phyloP scores from a whole-genome alignment of 2,329 filamentous ascomycete genomes.

The Alternaria brassicicola region DNA sequence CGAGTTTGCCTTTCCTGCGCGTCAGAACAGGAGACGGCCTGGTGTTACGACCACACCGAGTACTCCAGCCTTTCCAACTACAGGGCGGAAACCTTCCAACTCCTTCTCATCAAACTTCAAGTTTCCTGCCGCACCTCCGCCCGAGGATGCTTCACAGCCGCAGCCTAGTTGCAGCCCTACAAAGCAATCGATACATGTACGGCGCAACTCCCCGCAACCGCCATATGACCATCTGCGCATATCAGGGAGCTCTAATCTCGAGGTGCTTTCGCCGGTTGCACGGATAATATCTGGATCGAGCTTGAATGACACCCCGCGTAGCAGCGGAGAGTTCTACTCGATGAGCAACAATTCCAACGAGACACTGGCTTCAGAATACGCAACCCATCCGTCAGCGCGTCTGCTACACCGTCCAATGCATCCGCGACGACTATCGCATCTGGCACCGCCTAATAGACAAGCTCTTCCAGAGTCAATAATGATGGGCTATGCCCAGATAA shows the following conservation, averaged over 20 bases:
- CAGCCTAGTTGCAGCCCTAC: conserved; percentile 38
- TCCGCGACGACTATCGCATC: conserved; percentile 39
- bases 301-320: conserved; percentile 77
- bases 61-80: conserved; percentile 49
- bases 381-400: conserved; percentile 55
- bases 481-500: conserved; percentile 97
- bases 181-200: conserved; percentile 46
- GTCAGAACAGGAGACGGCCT: conserved; percentile 36
- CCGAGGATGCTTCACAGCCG: conserved; percentile 38
- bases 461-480: conserved; percentile 77
- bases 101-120: conserved; percentile 60
- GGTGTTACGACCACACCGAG: conserved; percentile 47
- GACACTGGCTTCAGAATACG: conserved; percentile 88
- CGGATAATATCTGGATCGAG: conserved; percentile 80
- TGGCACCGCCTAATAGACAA: conserved; percentile 40
- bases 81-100: conserved; percentile 49
- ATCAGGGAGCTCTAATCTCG: conserved; percentile 55
- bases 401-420: conserved; percentile 52
- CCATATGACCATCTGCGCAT: conserved; percentile 19
- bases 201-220: conserved; percentile 32
- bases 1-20: conserved; percentile 40
- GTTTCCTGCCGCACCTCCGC: conserved; percentile 57
- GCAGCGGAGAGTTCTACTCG: conserved; percentile 93
- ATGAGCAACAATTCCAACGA: conserved; percentile 94
- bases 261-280: conserved; percentile 65